Conservation (phyloP, 2,329 filamentous ascomycete genomes). For the Camillea tinctor region DNA sequence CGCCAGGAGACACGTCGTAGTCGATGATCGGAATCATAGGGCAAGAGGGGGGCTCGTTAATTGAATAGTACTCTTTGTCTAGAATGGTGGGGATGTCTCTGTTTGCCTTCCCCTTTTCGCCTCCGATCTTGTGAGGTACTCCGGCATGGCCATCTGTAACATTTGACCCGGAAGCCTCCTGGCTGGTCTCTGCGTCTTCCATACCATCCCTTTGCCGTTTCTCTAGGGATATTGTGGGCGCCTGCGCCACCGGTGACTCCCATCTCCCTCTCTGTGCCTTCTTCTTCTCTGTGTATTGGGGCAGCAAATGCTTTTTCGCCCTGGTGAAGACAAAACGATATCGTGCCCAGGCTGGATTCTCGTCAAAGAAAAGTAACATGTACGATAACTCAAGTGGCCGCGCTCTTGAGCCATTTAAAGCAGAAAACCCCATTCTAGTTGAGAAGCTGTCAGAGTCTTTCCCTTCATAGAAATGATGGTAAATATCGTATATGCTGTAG, state of each 20-base stretch:
- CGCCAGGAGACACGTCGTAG: slow-evolving; percentile 18
- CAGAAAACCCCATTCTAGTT: slow-evolving; percentile 1
- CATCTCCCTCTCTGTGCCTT: slow-evolving; percentile 22
- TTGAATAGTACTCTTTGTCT: slow-evolving; percentile 8
- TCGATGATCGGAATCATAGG: slow-evolving; percentile 26
- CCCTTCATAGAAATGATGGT: slow-evolving; percentile 14
- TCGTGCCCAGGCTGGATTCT: slow-evolving; percentile 23
- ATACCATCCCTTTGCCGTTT: not conserved
- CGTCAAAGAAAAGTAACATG: slow-evolving; percentile 19
- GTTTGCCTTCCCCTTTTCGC: slow-evolving; percentile 1
- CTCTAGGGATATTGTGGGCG: not conserved
- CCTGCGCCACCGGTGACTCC: slow-evolving; percentile 3
- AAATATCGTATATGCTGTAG: slow-evolving; percentile 15
- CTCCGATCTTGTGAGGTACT: not conserved
- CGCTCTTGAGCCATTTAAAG: slow-evolving; percentile 21
- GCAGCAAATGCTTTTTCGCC: slow-evolving; percentile 21
- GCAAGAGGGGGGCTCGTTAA: not conserved
- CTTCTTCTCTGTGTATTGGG: slow-evolving; percentile 24
- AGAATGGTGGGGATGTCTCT: slow-evolving; percentile 14
- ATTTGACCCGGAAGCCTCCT: not conserved
- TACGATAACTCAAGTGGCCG: slow-evolving; percentile 19
- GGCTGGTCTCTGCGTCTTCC: not conserved
- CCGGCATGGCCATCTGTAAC: not conserved
- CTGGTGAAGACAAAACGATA: slow-evolving; percentile 27
- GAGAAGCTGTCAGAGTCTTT: not conserved